A percentile compares a stretch with the other conserved stretches of the same genome.
Conservation (phyloP, 331 rosid species). For the Stylosanthes scabra region DNA sequence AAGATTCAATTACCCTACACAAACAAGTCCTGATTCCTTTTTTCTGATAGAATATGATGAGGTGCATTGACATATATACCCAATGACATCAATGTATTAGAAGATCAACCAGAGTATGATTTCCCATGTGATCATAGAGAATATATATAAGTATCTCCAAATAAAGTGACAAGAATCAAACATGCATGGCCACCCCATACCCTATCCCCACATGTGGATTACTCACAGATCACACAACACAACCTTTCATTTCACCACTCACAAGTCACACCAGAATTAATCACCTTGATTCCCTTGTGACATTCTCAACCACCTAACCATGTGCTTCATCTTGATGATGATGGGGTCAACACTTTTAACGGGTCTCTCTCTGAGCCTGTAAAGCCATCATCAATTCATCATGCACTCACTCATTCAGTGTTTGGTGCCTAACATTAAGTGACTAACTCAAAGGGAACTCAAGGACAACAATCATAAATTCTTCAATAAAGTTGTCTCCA, state of each 20-base stretch:
- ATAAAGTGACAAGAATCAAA: slow-evolving; percentile 6
- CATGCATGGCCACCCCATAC: slow-evolving; percentile 1
- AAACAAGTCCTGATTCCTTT: not conserved
- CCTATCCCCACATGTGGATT: slow-evolving; percentile 7
- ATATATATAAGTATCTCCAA: not conserved
- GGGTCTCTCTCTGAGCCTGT: not conserved
- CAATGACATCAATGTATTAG: not conserved
- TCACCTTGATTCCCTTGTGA: not conserved
- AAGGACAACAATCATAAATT: slow-evolving; percentile 22
- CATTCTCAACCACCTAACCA: not conserved
- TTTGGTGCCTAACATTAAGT: not conserved
- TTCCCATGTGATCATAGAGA: not conserved
- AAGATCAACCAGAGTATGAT: not conserved
- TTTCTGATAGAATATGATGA: not conserved
- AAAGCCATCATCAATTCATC: not conserved
- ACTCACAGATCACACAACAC: slow-evolving; percentile 13
- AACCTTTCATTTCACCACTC: not conserved
- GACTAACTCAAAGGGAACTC: not conserved
- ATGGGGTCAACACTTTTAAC: not conserved
- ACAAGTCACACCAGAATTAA: not conserved
- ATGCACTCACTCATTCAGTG: not conserved
- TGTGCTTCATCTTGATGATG: not conserved
- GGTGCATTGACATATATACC: not conserved
- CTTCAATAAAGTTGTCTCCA: slow-evolving; percentile 4
- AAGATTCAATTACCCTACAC: not conserved